A percentile compares a stretch with the other conserved stretches of the same genome.
Conservation (phyloP, 2,329 filamentous ascomycete genomes). For the Fusarium secorum region DNA sequence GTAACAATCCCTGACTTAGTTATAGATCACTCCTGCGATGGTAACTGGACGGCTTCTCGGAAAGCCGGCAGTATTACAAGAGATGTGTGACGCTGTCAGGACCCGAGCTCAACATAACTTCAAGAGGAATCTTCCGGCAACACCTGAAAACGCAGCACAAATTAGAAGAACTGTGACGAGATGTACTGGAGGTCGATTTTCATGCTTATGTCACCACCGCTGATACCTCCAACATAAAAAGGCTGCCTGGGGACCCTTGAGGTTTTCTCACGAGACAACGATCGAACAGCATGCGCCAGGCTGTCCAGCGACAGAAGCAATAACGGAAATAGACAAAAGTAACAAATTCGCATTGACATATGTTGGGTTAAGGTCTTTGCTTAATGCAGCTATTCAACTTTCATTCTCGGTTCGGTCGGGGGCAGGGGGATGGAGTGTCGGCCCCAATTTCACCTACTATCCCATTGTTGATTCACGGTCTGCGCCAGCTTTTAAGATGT, state of each 20-base stretch:
- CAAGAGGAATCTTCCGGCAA: rapidly evolving
- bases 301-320: rapidly evolving
- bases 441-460: background rate
- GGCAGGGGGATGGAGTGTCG: background rate
- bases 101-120: rapidly evolving
- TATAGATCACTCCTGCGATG: background rate
- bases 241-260: background rate
- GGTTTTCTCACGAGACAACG: rapidly evolving
- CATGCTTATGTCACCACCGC: background rate
- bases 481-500: background rate
- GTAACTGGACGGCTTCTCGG: background rate
- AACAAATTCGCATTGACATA: rapidly evolving
- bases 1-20: rapidly evolving
- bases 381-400: background rate
- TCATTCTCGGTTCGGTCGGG: background rate
- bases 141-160: background rate
- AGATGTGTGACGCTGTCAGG: background rate
- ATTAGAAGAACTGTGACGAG: rapidly evolving
- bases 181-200: background rate
- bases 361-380: rapidly evolving
- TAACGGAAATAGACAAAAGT: rapidly evolving
- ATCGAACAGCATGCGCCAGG: rapidly evolving
- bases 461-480: background rate
- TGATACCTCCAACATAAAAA: rapidly evolving
- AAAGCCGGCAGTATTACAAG: background rate